A percentile compares a stretch with the other conserved stretches of the same genome.
Conservation (phyloP, 2,329 filamentous ascomycete genomes). For the Keithomyces neogunnii region DNA sequence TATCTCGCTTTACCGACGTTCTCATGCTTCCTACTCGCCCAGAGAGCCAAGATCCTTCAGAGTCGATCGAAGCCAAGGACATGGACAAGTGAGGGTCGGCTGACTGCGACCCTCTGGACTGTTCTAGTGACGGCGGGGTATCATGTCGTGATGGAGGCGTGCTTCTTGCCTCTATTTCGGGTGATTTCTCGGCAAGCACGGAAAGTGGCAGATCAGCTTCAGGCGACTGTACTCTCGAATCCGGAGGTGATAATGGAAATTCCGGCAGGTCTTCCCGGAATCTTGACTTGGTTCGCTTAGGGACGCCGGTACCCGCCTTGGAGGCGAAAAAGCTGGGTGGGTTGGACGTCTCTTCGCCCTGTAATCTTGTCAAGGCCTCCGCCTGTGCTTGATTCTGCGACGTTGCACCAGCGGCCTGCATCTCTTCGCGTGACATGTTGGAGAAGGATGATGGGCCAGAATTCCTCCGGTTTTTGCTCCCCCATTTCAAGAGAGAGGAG, state of each 20-base stretch:
- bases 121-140: constrained; percentile 36
- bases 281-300: constrained; percentile 77
- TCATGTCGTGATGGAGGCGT: constrained; percentile 30
- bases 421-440: constrained; percentile 85
- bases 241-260: constrained; percentile 74
- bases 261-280: constrained; percentile 91
- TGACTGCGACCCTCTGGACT: constrained; percentile 29
- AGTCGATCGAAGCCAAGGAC: constrained; percentile 89
- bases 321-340: constrained; percentile 19
- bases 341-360: constrained; percentile 21
- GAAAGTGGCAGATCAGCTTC: constrained; percentile 46
- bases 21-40: constrained; percentile 51
- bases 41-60: constrained; percentile 92
- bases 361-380: constrained; percentile 24
- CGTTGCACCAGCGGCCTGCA: constrained; percentile 35
- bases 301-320: constrained; percentile 36
- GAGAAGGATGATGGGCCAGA: constrained; percentile 71
- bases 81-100: constrained; percentile 63
- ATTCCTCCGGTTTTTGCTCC: constrained; percentile 48
- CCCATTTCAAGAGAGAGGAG: constrained; percentile 68
- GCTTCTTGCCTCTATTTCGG: constrained; percentile 16
- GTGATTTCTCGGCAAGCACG: constrained; percentile 18
- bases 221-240: constrained; percentile 72
- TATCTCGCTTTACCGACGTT: constrained; percentile 37
- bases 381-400: constrained; percentile 18